Conservation (phyloP, 2,329 filamentous ascomycete species). For the Fusarium sp. region DNA sequence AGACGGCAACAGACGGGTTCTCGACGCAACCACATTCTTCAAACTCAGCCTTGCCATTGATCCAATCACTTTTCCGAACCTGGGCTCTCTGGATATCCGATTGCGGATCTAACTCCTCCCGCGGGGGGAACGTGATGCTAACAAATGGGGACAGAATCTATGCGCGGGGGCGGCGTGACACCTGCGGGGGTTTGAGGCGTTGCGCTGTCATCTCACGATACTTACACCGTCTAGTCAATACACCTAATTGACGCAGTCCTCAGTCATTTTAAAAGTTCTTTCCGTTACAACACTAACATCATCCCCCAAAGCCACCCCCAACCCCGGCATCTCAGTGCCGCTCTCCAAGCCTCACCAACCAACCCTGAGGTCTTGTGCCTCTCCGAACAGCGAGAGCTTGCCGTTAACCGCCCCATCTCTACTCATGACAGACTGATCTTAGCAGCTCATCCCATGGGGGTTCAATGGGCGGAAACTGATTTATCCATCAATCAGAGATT, state of each 20-base stretch:
- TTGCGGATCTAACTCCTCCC: slow-evolving; percentile 12
- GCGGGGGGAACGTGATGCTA: slow-evolving; percentile 8
- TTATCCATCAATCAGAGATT: slow-evolving; percentile 40
- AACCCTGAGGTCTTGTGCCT: slow-evolving; percentile 2
- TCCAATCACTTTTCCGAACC: neutral
- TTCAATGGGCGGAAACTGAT: slow-evolving; percentile 24
- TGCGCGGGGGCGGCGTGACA: slow-evolving; percentile 25
- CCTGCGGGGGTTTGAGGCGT: slow-evolving; percentile 11
- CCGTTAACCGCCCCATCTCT: slow-evolving; percentile 16
- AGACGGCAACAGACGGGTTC: slow-evolving; percentile 3
- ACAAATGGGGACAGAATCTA: neutral
- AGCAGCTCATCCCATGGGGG: slow-evolving; percentile 24
- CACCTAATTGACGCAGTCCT: neutral
- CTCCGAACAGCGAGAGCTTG: slow-evolving; percentile 22
- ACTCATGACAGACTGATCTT: slow-evolving; percentile 33
- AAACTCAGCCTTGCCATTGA: neutral
- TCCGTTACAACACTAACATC: neutral
- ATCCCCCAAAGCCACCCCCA: slow-evolving; percentile 36
- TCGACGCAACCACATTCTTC: neutral
- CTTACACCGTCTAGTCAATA: neutral
- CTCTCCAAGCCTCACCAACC: slow-evolving; percentile 11
- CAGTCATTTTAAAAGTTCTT: neutral
- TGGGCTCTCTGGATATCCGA: slow-evolving; percentile 1
- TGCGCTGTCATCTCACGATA: slow-evolving; percentile 1
- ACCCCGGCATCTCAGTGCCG: slow-evolving; percentile 15